Evolutionary conservation across 305 asterid genomes (phyloP).

Genomic region (Rubia tinctorum): DNA sequence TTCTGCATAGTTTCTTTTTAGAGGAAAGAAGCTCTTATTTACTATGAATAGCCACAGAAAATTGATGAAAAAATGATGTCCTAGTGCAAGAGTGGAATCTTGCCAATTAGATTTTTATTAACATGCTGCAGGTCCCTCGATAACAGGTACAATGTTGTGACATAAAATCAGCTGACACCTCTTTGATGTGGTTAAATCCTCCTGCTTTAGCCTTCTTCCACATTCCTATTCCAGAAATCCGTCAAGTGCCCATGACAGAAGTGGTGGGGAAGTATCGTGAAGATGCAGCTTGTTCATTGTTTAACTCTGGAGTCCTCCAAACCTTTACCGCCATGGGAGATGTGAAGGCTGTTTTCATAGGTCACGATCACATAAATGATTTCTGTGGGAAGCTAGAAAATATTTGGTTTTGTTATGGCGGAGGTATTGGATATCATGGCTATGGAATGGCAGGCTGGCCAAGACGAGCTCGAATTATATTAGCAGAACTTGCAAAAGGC

Average conservation of each 20-base stretch:
- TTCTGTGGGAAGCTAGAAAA: slow-evolving; percentile 74
- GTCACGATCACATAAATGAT: slow-evolving; percentile 91
- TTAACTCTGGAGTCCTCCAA: slow-evolving; percentile 68
- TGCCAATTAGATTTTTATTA: slow-evolving; percentile 35
- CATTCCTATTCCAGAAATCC: slow-evolving; percentile 92
- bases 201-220: slow-evolving; percentile 89
- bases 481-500: slow-evolving; percentile 66
- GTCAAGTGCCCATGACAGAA: slow-evolving; percentile 55
- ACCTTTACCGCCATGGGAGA: slow-evolving; percentile 62
- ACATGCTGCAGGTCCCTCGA: slow-evolving; percentile 46
- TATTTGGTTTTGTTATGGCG: slow-evolving; percentile 90
- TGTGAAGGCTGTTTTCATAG: slow-evolving; percentile 87
- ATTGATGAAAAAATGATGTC: background rate
- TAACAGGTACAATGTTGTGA: slow-evolving; percentile 52
- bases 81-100: slow-evolving; percentile 9
- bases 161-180: slow-evolving; percentile 12
- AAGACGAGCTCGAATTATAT: slow-evolving; percentile 63
- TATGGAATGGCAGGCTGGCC: slow-evolving; percentile 73
- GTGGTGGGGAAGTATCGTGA: slow-evolving; percentile 59
- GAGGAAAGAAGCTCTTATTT: background rate
- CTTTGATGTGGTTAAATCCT: slow-evolving; percentile 12
- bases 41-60: background rate
- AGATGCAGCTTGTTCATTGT: slow-evolving; percentile 61
- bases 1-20: background rate
- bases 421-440: slow-evolving; percentile 92